Percentiles rank a stretch among this genome's conserved stretches.
These are phyloP conservation scores for Akanthomyces lecanii DNA, from an alignment of 2,329 filamentous ascomycete genomes.

Conservation along the genomic window DNA sequence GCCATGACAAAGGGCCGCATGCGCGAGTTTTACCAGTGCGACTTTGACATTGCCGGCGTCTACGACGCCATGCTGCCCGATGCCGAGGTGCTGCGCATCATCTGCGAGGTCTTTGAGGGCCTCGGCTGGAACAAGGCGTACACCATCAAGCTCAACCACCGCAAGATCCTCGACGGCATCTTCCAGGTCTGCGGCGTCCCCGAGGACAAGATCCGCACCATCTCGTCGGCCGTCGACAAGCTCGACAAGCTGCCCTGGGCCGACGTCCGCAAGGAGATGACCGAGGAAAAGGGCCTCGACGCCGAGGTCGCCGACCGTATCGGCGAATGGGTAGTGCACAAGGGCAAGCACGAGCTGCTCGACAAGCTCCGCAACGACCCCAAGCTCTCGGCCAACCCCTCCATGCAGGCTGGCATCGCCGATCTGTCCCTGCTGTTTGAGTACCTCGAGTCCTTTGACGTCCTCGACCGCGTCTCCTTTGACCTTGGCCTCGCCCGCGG, in stretches of 20 bases:
- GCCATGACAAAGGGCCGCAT: conserved; percentile 86
- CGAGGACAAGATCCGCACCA: conserved; percentile 78
- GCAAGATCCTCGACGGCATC: conserved; percentile 80
- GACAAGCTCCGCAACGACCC: conserved; percentile 64
- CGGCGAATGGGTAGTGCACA: conserved; percentile 75
- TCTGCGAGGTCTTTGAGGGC: conserved; percentile 78
- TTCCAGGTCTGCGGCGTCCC: conserved; percentile 84
- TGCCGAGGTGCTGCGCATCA: conserved; percentile 80
- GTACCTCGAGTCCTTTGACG: conserved; percentile 75
- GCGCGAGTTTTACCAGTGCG: conserved; percentile 96
- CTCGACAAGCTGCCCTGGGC: conserved; percentile 89
- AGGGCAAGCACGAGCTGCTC: conserved; percentile 71
- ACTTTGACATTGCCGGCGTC: conserved; percentile 87
- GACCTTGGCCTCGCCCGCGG: conserved; percentile 87
- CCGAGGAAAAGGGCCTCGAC: conserved; percentile 80
- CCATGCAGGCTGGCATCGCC: conserved; percentile 72
- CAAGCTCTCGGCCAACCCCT: conserved; percentile 64
- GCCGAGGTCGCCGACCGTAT: conserved; percentile 78
- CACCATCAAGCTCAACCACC: conserved; percentile 75
- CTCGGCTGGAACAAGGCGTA: conserved; percentile 70
- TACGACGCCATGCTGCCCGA: conserved; percentile 93
- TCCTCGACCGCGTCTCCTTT: conserved; percentile 73
- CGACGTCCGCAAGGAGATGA: conserved; percentile 89
- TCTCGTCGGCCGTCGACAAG: conserved; percentile 93
- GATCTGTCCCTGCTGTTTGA: conserved; percentile 78